Base-by-base conservation (phyloP, 768 basidiomycete genomes). In the Hydnomerulius pinastri region DNA sequence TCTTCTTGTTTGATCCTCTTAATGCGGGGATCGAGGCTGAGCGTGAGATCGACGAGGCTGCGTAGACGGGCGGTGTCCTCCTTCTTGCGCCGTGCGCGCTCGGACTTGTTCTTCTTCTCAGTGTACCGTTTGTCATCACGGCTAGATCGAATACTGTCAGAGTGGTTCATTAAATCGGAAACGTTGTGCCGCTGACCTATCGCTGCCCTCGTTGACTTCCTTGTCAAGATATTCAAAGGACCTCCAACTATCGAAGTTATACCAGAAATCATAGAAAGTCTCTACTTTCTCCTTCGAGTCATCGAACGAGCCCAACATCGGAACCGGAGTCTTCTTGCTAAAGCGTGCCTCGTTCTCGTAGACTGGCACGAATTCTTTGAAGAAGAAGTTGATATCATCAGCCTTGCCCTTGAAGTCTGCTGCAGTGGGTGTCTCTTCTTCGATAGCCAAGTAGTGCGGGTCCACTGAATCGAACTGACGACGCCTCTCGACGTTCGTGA, bases 81-180 rank as follows among this genome's bases (percentile, higher is more conserved):
- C 79, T 97, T 97, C 79, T 99, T 99, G 67, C 92, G 79, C 50
- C 93, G 82, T 11, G 93, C 91, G 28, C 96, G 93, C 73, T 99
- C 96, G 5, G 90, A 73, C 73, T 97, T 98, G 83, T 99, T 99
- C 81, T 99, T 99, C 80, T 98, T 98, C 74, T 98, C 96, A 15
- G 92, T 94, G 74, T 95, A 97, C 25, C 96, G 88, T 73, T 98
- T 98, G 70, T 99, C 96, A 70, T 98, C 96, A 50, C 96, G 96
- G 66, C 92, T 95, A 58, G 15, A 51, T 51, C 36, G 24, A 42
- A 47, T 11, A 45, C 28, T 6, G 55, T 60, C 44, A 67, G 51
- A 51, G n/a, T 42, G 29, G 47, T 30, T 39, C 15, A 18, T 43
- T 18, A 41, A 43, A 28, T 12, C 13, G 11, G 20, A 24, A 29